Percentiles rank a stretch among this genome's conserved stretches.
Conservation (phyloP, 1,284 basidiomycete genomes). For the Heterobasidion occidentale region DNA sequence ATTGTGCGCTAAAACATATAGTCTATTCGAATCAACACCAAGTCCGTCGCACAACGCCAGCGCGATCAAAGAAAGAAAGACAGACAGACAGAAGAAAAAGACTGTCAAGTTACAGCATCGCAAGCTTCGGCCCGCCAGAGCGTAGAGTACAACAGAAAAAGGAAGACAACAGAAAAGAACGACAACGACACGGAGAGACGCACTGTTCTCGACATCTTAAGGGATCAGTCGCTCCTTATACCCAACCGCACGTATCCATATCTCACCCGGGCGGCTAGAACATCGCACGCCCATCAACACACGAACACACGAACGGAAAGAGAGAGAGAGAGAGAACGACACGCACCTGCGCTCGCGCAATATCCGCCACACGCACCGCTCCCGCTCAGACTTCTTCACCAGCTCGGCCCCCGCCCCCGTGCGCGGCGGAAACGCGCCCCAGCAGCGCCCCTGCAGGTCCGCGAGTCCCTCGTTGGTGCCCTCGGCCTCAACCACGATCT, state of each 20-base stretch:
- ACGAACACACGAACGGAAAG: neutral
- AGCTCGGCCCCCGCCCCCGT: neutral
- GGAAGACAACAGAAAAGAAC: no score
- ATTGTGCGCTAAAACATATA: no score
- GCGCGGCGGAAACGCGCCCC: slow-evolving; percentile 55
- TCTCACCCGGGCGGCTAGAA: slow-evolving; percentile 68
- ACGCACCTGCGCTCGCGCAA: slow-evolving; percentile 70
- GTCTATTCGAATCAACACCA: no score
- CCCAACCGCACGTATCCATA: slow-evolving; percentile 67
- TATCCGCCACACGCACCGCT: slow-evolving; percentile 58
- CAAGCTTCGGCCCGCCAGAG: no score
- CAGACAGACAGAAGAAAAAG: no score
- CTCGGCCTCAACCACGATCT: slow-evolving; percentile 72
- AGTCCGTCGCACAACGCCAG: no score
- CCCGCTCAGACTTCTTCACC: slow-evolving; percentile 34
- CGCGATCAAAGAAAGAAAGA: no score
- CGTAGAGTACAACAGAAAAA: no score
- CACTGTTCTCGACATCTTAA: slow-evolving; percentile 5
- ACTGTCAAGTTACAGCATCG: no score
- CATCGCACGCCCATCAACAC: slow-evolving; percentile 3
- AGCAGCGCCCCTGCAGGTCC: slow-evolving; percentile 70
- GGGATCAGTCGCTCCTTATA: slow-evolving; percentile 47
- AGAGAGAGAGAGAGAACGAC: neutral
- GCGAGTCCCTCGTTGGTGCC: slow-evolving; percentile 75
- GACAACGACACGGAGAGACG: no score